Evolutionary conservation across 352 stramenopile genomes (phyloP).

Genomic region (Halophytophthora batemanensis): DNA sequence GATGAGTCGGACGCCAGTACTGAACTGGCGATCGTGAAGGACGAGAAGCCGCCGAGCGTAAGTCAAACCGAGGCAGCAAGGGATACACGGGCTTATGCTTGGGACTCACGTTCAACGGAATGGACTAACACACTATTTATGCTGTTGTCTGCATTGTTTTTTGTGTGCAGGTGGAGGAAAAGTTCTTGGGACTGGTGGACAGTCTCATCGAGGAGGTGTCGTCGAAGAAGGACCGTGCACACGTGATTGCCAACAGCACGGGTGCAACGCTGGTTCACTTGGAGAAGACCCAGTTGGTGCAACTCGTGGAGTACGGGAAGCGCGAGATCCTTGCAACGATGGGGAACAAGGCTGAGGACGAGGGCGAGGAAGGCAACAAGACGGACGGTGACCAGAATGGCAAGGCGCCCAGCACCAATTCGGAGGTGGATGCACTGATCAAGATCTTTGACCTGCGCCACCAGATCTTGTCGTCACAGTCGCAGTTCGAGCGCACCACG

Average conservation of each 20-base stretch:
- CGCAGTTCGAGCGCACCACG: constrained; percentile 65
- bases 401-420: constrained; percentile 24
- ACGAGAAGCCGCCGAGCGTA: constrained; percentile 17
- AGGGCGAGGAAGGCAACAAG: constrained; percentile 20
- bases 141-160: background rate
- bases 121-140: background rate
- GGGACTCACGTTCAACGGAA: constrained; percentile 6
- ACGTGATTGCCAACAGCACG: constrained; percentile 69
- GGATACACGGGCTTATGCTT: background rate
- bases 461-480: constrained; percentile 64
- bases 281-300: constrained; percentile 62
- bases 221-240: constrained; percentile 47
- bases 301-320: constrained; percentile 58
- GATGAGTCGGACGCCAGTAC: constrained; percentile 1
- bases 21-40: constrained; percentile 12
- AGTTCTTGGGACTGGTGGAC: constrained; percentile 57
- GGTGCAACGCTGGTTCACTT: constrained; percentile 72
- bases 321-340: constrained; percentile 42
- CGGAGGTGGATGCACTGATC: constrained; percentile 64
- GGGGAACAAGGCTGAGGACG: constrained; percentile 21
- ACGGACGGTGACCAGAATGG: constrained; percentile 14
- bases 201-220: constrained; percentile 58
- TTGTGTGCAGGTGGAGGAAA: constrained; percentile 39
- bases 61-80: background rate
- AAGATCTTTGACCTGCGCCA: constrained; percentile 75